Evolutionary conservation across 2,329 filamentous ascomycete genomes (phyloP).

Genomic region (Trichophaea hybrida): DNA sequence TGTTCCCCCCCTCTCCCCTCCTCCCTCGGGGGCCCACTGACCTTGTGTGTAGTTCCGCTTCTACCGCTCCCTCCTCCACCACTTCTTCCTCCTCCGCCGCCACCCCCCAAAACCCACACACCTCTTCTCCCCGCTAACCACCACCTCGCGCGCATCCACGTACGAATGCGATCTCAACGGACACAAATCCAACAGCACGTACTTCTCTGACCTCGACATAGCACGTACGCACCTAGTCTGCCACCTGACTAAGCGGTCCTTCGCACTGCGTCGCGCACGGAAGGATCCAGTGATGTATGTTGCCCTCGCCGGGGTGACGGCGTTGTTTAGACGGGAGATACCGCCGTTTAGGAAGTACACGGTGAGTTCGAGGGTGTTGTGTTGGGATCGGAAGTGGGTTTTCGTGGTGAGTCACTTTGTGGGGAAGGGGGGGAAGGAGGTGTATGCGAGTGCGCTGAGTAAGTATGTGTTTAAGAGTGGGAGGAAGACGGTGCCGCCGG

Average conservation of each 20-base stretch:
- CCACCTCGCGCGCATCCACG: slow-evolving; percentile 50
- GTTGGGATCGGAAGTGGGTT: slow-evolving; percentile 72
- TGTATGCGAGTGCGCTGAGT: slow-evolving; percentile 57
- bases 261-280: slow-evolving; percentile 17
- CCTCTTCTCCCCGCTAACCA: slow-evolving; percentile 59
- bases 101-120: slow-evolving; percentile 43
- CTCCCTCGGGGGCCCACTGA: neutral
- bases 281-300: slow-evolving; percentile 23
- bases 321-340: slow-evolving; percentile 61
- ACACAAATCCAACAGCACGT: slow-evolving; percentile 72
- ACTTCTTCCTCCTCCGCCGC: slow-evolving; percentile 39
- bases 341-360: slow-evolving; percentile 54
- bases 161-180: slow-evolving; percentile 78
- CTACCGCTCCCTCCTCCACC: slow-evolving; percentile 43
- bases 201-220: slow-evolving; percentile 75
- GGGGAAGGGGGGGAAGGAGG: slow-evolving; percentile 32
- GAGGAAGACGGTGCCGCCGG: slow-evolving; percentile 69
- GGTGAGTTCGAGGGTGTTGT: slow-evolving; percentile 55
- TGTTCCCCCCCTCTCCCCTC: slow-evolving; percentile 27
- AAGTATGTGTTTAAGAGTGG: slow-evolving; percentile 77
- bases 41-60: slow-evolving; percentile 39
- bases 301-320: slow-evolving; percentile 53
- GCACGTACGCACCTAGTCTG: slow-evolving; percentile 68
- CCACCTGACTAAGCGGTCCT: slow-evolving; percentile 36
- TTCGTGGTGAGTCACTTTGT: slow-evolving; percentile 64